phyloP scores from a whole-genome alignment of 2,329 filamentous ascomycete species.

The Fusarium camptoceras region DNA sequence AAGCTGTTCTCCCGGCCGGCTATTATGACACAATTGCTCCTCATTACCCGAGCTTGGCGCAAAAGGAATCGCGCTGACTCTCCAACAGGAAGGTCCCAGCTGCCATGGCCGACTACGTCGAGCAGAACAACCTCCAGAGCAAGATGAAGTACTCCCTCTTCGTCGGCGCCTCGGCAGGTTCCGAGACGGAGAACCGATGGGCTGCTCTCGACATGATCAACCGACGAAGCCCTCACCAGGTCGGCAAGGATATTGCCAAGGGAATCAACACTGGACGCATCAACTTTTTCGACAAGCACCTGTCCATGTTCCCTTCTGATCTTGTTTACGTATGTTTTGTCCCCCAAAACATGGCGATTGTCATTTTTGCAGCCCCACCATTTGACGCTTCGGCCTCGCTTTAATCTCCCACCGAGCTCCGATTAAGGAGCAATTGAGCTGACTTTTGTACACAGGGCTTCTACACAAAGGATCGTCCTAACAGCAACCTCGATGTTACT shows the following conservation, averaged over 20 bases:
- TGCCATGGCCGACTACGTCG: slow-evolving; percentile 87
- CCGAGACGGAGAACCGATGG: slow-evolving; percentile 93
- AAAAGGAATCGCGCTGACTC: slow-evolving; percentile 31
- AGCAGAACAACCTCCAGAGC: slow-evolving; percentile 85
- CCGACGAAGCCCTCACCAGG: slow-evolving; percentile 84
- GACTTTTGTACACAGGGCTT: slow-evolving; percentile 65
- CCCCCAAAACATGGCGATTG: too few species aligned
- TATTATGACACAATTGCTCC: slow-evolving; percentile 20
- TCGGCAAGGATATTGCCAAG: slow-evolving; percentile 89
- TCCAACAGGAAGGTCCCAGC: slow-evolving; percentile 78
- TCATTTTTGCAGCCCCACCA: slow-evolving; percentile 23
- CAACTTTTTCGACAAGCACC: slow-evolving; percentile 93
- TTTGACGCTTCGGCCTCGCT: slow-evolving; percentile 31
- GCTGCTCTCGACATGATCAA: slow-evolving; percentile 92
- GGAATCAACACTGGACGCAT: slow-evolving; percentile 91
- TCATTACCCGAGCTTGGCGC: slow-evolving; percentile 33
- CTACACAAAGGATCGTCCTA: slow-evolving; percentile 83
- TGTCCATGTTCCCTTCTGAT: slow-evolving; percentile 92
- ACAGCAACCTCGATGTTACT: slow-evolving; percentile 81
- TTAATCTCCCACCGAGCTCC: slow-evolving; percentile 35
- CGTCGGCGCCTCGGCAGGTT: slow-evolving; percentile 88
- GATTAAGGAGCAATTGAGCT: slow-evolving; percentile 21
- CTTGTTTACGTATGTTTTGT: slow-evolving; percentile 75
- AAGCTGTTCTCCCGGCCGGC: slow-evolving; percentile 22
- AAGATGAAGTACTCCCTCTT: slow-evolving; percentile 89